phyloP scores from a whole-genome alignment of 2,329 filamentous ascomycete genomes.

The Botrytis hyacinthi region DNA sequence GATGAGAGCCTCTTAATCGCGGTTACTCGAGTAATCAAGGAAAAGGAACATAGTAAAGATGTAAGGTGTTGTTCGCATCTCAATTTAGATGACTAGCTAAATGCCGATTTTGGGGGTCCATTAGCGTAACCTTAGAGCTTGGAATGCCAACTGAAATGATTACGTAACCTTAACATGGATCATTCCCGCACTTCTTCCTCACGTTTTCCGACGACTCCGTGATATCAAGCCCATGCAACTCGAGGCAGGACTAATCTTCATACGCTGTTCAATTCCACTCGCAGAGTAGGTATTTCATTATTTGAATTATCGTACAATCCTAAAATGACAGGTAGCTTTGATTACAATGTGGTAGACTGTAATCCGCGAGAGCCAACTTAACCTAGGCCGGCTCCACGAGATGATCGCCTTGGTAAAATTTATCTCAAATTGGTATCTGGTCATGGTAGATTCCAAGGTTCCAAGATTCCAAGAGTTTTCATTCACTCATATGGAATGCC shows the following conservation, averaged over 20 bases:
- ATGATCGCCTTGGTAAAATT: not conserved
- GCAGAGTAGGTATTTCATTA: not conserved
- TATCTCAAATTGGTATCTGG: too few relatives aligned
- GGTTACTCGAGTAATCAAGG: not conserved
- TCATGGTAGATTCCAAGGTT: too few relatives aligned
- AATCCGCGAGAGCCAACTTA: not conserved
- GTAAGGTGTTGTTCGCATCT: not conserved
- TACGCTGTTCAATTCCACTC: too few relatives aligned
- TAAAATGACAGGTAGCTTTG: rapidly evolving
- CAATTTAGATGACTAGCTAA: not conserved
- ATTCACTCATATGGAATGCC: not conserved
- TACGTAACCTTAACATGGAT: not conserved
- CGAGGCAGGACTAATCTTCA: not conserved
- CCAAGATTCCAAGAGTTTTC: not conserved
- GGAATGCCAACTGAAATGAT: not conserved
- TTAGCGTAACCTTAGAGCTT: not conserved
- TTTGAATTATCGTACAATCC: not conserved
- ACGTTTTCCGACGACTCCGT: not conserved
- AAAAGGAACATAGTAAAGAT: not conserved
- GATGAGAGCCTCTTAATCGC: not conserved
- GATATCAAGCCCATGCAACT: not conserved
- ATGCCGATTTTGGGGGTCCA: not conserved
- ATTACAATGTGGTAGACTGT: not conserved
- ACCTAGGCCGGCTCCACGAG: not conserved
- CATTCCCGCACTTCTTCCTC: not conserved